Base-by-base conservation (phyloP, 2,329 filamentous ascomycete genomes). In the Dothidotthia symphoricarpi region DNA sequence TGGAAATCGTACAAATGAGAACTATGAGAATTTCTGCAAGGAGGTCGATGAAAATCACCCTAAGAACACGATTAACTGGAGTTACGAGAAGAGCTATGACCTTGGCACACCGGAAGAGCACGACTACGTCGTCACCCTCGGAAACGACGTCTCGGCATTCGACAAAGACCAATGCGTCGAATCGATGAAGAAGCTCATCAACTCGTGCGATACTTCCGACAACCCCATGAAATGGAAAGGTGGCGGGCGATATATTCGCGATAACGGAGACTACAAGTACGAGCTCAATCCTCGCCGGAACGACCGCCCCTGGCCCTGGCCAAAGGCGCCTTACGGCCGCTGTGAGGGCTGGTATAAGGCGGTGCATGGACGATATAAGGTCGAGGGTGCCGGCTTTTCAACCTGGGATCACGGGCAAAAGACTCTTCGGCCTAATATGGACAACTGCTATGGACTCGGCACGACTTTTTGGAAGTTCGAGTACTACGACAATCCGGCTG, bases 191-290 rank as follows among this genome's bases (percentile, higher is more conserved):
- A 32, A 32, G 8, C 22, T 36, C 3, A 36, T 41, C 0, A 36
- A 36, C 5, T 32, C 38, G 4, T 31, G 32, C 17, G 28, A 36
- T 2, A 36, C 38, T 2, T 22, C 13, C 1, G 33, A 41, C 11
- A 41, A 41, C 14, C 38, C 32, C 3, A 41, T 41, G 38, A 41
- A 29, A 24, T 36, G 28, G 38, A 36, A 41, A 13, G 33, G 38
- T 6, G 33, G 33, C 2, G 33, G 33, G 1, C 16, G 33, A 2
- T 41, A 32, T 12, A 39, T 41, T 16, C 38, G 33, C 24, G 4
- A 6, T 0, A n/a, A 9, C 4, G 33, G 33, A 32, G 38, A 41
- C 28, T 24, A 31, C 16, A 32, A 36, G 6, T 41, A 41, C 3
- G 28, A 41, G 33, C 33, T 41, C 19, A 8, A 41, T 12, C 38